A percentile compares a stretch with the other conserved stretches of the same genome.
phyloP scores from a whole-genome alignment of 2,329 filamentous ascomycete genomes.

The Coniochaeta sp. region DNA sequence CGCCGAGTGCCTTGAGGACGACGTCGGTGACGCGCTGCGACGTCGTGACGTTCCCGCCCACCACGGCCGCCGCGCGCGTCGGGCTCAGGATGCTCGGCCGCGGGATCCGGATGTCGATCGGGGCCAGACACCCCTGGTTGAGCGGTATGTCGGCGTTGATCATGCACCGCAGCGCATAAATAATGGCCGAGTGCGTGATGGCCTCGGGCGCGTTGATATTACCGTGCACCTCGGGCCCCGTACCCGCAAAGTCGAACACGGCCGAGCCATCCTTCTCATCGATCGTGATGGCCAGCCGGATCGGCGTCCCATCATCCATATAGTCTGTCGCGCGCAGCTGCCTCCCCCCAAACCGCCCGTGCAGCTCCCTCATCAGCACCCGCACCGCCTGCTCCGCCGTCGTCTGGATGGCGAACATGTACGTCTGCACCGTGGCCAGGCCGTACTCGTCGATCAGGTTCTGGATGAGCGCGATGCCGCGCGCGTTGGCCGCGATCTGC shows the following conservation, averaged over 20 bases:
- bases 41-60: constrained; percentile 24
- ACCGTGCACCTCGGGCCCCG: constrained; percentile 44
- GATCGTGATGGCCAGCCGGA: constrained; percentile 25
- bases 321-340: constrained; percentile 25
- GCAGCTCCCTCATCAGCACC: constrained; percentile 57
- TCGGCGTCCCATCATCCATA: constrained; percentile 31
- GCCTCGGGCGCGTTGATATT: constrained; percentile 23
- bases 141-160: constrained; percentile 68
- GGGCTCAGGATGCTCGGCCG: constrained; percentile 25
- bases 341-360: constrained; percentile 43
- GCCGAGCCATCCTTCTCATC: constrained; percentile 19
- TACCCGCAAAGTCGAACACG: constrained; percentile 35
- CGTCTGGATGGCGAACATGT: constrained; percentile 71
- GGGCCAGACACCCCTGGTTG: constrained; percentile 62
- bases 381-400: constrained; percentile 70
- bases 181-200: constrained; percentile 22
- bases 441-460: constrained; percentile 67
- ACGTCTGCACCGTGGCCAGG: constrained; percentile 64
- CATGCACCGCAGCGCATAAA: constrained; percentile 42
- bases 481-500: constrained; percentile 68
- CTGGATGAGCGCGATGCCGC: constrained; percentile 65
- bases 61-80: constrained; percentile 21
- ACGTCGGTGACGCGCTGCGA: constrained; percentile 48
- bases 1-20: constrained; percentile 67
- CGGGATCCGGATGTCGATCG: constrained; percentile 15